These are phyloP conservation scores for Chytridium lagenaria DNA, from an alignment of 371 early-diverging fungal species.

Conservation along the genomic window DNA sequence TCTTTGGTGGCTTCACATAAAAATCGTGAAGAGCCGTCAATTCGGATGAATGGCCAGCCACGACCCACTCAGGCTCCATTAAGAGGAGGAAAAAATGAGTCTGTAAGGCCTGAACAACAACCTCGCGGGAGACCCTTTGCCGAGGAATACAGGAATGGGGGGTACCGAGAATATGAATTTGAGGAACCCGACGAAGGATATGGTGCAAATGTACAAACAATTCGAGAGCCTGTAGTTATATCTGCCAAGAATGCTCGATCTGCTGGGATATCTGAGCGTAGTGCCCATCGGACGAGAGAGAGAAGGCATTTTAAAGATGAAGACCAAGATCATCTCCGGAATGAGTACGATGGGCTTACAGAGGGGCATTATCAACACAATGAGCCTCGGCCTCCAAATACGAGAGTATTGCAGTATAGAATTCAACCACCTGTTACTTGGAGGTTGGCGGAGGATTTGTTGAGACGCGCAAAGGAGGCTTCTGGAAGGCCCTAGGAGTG, in stretches of 20 bases:
- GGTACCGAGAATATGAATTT: conserved; percentile 2
- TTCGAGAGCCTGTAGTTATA: background rate
- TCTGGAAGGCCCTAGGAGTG: background rate
- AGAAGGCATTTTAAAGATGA: background rate
- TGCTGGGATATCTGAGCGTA: background rate
- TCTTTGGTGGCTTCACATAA: too few species aligned
- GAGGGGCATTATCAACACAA: background rate
- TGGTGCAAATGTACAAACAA: background rate
- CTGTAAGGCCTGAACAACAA: background rate
- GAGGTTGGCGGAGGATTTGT: conserved; percentile 29
- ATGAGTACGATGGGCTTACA: background rate
- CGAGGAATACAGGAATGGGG: background rate
- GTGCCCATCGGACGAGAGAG: background rate
- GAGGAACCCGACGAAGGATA: background rate
- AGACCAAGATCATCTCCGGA: background rate
- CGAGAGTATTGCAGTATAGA: conserved; percentile 13
- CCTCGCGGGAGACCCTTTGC: background rate
- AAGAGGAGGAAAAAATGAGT: conserved; percentile 7
- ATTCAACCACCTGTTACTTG: conserved; percentile 22
- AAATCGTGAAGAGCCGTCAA: background rate
- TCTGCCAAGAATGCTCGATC: background rate
- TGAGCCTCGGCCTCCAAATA: background rate
- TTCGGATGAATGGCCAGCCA: conserved; percentile 10
- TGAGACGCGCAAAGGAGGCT: conserved; percentile 16
- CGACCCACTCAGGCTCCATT: conserved; percentile 25